Evolutionary conservation across 108 stramenopile genomes (phyloP).

Genomic region (Nitzschia putrida): DNA sequence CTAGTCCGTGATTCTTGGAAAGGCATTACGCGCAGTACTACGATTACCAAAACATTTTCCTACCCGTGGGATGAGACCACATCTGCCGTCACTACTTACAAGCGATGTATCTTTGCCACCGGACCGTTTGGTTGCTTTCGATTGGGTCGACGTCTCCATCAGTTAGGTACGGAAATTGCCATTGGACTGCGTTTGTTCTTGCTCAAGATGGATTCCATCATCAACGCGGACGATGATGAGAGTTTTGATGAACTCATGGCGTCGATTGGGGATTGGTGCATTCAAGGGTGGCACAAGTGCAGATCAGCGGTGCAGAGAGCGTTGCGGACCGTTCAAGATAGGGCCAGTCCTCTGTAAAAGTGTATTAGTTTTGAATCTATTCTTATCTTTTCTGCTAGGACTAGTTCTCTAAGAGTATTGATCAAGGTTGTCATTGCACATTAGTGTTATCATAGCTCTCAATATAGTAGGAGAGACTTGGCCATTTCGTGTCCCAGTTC

Average conservation of each 20-base stretch:
- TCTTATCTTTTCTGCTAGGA: too few species aligned
- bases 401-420: too few species aligned
- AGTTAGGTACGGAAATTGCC: slow-evolving; percentile 47
- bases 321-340: too few species aligned
- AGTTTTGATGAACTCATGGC: too few species aligned
- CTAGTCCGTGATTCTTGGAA: slow-evolving; percentile 22
- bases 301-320: too few species aligned
- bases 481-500: slow-evolving; percentile 19
- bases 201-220: slow-evolving; percentile 42
- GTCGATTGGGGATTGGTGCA: too few species aligned
- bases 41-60: too few species aligned
- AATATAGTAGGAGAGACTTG: neutral
- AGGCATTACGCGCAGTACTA: too few species aligned
- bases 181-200: slow-evolving; percentile 34
- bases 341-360: too few species aligned
- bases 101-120: slow-evolving; percentile 63
- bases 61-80: neutral
- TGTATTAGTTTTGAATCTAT: too few species aligned
- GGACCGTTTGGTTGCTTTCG: slow-evolving; percentile 58
- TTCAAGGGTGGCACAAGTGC: too few species aligned
- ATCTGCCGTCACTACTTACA: slow-evolving; percentile 29
- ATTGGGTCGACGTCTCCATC: slow-evolving; percentile 44
- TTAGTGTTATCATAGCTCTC: neutral
- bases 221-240: neutral
- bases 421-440: too few species aligned